phyloP scores from a whole-genome alignment of 768 basidiomycete genomes.

The Mrakia gelida region DNA sequence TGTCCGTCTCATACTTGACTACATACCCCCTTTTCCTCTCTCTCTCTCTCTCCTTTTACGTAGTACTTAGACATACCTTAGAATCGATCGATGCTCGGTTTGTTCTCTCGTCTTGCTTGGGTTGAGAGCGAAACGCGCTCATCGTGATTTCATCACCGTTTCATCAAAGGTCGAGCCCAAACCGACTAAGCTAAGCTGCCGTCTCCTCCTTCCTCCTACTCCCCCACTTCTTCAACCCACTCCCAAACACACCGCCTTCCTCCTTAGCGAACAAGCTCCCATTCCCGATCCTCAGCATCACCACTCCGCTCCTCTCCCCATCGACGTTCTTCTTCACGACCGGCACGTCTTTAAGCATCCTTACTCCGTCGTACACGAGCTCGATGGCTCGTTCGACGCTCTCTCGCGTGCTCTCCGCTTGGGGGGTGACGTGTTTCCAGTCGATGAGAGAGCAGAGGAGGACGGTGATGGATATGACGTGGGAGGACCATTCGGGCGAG shows the following conservation, averaged over 20 bases:
- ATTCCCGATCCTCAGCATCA: background rate
- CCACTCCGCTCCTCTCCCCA: background rate
- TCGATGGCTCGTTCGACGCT: background rate
- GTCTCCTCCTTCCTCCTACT: background rate
- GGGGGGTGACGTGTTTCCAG: background rate
- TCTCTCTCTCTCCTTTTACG: background rate
- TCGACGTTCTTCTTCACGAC: background rate
- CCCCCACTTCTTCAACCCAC: background rate
- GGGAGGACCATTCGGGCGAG: background rate
- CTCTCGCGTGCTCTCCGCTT: background rate
- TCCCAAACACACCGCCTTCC: background rate
- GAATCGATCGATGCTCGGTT: too few relatives aligned
- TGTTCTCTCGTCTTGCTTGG: too few relatives aligned
- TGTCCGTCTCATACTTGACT: too few relatives aligned
- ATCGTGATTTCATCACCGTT: background rate
- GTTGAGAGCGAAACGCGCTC: too few relatives aligned
- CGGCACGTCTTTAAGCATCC: background rate
- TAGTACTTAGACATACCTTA: too few relatives aligned
- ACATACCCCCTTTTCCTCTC: background rate
- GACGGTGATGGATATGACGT: background rate
- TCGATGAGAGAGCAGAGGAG: background rate
- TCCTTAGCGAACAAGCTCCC: background rate
- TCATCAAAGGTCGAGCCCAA: background rate
- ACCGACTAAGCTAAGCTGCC: background rate
- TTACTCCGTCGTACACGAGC: background rate